Base-by-base conservation (phyloP, 1,139 yeast genomes). In the Debaryomyces subglobosus region DNA sequence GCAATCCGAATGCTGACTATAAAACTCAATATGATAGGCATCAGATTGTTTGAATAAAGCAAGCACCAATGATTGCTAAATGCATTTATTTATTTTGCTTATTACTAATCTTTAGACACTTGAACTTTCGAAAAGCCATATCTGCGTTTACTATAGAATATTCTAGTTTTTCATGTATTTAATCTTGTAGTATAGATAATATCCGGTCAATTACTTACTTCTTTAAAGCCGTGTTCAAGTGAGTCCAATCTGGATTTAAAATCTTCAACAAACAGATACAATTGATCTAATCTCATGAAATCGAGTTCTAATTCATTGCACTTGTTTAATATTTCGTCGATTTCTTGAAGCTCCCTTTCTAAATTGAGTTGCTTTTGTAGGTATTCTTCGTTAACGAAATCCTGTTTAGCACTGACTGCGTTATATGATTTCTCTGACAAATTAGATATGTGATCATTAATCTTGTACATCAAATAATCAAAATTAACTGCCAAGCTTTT, bases 201-300 rank as follows among this genome's bases (percentile, higher is more conserved):
- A 37, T 32, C 40, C 40, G 9, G 40, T 32, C 24, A 37, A 39
- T 41, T 40, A 36, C 16, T 29, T 55, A 59, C 30, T 58, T 49
- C 44, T 29, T 45, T 46, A 46, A 65, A 67, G 37, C 59, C 65
- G 20, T 40, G 36, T 50, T 72, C 78, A 43, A 73, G 49, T 3
- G 37, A 43, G 13, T 39, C 56, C 37, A 75, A 49, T 42, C 81
- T 52, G 15, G 45, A 45, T 51, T 69, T 68, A 53, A 77, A 77
- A 36, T 71, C 78, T 6, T 61, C 62, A 12, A 74, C 68, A 56
- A 86, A 84, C 46, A 65, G 56, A 35, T 72, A 74, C 44, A 89
- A 72, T 59, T 88, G 96, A 51, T 85, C 85, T 48, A 89, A 61
- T 65, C 86, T 87, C 61, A 80, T 72, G 52, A 88, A 84, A 54